Evolutionary conservation across 2,329 filamentous ascomycete species (phyloP).

Genomic region (Drechmeria coniospora): DNA sequence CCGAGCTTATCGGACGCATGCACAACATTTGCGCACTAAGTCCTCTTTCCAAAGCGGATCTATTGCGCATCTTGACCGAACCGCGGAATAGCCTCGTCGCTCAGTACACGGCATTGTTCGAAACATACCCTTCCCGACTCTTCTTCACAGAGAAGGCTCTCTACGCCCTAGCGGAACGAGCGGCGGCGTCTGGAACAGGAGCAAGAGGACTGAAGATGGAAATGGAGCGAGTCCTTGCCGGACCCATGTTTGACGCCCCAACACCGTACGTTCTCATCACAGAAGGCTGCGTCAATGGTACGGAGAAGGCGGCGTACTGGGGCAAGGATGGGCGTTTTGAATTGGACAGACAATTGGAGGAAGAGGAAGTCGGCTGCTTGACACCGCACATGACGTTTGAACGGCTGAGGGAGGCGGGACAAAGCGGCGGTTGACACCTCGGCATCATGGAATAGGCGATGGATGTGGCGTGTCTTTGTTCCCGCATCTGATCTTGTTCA

Average conservation of each 20-base stretch:
- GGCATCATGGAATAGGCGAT: slow-evolving; percentile 3
- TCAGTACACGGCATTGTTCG: slow-evolving; percentile 81
- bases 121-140: slow-evolving; percentile 62
- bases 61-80: slow-evolving; percentile 82
- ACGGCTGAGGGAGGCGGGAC: slow-evolving; percentile 28
- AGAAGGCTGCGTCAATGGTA: slow-evolving; percentile 49
- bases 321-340: slow-evolving; percentile 57
- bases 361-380: slow-evolving; percentile 35
- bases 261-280: slow-evolving; percentile 62
- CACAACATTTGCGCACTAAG: slow-evolving; percentile 80
- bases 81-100: slow-evolving; percentile 76
- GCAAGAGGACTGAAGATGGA: slow-evolving; percentile 66
- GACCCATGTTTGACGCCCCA: slow-evolving; percentile 70
- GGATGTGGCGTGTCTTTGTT: no score
- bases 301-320: slow-evolving; percentile 45
- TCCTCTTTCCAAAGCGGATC: slow-evolving; percentile 48
- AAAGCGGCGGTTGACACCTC: slow-evolving; percentile 26
- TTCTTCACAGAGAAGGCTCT: slow-evolving; percentile 71
- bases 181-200: slow-evolving; percentile 51
- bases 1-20: slow-evolving; percentile 88
- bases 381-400: slow-evolving; percentile 19
- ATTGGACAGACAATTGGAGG: slow-evolving; percentile 50
- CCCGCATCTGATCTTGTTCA: no score
- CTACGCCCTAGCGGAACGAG: slow-evolving; percentile 60
- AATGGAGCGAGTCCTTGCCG: slow-evolving; percentile 62